Conservation (phyloP, 2,329 filamentous ascomycete species). For the Fusarium pseudonygamai region DNA sequence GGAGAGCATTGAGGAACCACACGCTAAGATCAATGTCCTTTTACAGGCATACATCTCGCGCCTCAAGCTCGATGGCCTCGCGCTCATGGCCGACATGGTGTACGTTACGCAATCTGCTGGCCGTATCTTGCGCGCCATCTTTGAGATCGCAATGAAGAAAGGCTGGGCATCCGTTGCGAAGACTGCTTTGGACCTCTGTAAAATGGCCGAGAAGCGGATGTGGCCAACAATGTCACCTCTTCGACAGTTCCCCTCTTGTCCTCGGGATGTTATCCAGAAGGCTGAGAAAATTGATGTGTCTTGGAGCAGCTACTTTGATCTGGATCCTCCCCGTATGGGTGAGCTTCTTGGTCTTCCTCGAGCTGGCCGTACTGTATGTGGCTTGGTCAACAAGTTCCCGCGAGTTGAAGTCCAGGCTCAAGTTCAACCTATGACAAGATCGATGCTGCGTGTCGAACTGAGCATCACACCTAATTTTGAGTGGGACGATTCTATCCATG, state of each 20-base stretch:
- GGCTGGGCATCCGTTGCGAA: constrained; percentile 95
- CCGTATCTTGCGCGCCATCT: constrained; percentile 92
- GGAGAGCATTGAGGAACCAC: constrained; percentile 95
- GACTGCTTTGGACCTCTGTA: constrained; percentile 91
- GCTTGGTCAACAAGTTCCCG: constrained; percentile 90
- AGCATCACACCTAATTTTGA: constrained; percentile 94
- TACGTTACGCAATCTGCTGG: constrained; percentile 98
- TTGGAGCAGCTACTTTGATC: constrained; percentile 93
- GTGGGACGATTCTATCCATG: constrained; percentile 93
- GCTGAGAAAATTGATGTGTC: constrained; percentile 94
- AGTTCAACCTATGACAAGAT: constrained; percentile 93
- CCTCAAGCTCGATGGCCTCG: constrained; percentile 91
- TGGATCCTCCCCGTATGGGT: constrained; percentile 96
- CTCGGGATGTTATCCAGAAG: constrained; percentile 88
- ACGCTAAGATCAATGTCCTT: constrained; percentile 97
- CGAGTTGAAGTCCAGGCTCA: constrained; percentile 92
- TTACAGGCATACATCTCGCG: constrained; percentile 96
- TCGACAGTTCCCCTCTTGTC: constrained; percentile 85
- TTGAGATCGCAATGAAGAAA: constrained; percentile 97
- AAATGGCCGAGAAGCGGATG: constrained; percentile 99
- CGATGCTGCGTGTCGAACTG: constrained; percentile 89
- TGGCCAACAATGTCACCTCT: constrained; percentile 99
- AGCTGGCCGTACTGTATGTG: constrained; percentile 85
- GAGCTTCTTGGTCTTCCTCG: constrained; percentile 92
- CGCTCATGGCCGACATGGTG: constrained; percentile 97